Evolutionary conservation across 306 rosid species (phyloP).

Genomic region (Quercus alba): DNA sequence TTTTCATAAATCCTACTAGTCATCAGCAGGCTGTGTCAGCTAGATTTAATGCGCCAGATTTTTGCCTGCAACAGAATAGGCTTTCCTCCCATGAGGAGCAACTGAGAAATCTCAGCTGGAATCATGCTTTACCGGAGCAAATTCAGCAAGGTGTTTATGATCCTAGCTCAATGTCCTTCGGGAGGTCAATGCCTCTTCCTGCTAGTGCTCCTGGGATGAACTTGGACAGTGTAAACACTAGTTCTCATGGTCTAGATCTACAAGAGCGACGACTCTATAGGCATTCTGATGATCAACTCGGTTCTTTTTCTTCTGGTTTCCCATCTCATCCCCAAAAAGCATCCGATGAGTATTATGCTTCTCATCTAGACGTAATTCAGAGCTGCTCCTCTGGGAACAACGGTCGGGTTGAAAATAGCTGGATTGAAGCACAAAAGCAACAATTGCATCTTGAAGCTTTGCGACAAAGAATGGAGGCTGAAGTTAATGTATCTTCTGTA

Average conservation of each 20-base stretch:
- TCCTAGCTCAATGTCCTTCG: conserved; percentile 46
- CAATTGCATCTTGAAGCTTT: conserved; percentile 45
- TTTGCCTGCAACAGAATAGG: conserved; percentile 53
- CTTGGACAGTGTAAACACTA: conserved; percentile 20
- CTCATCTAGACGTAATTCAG: conserved; percentile 35
- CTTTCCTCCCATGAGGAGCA: conserved; percentile 56
- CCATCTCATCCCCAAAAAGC: conserved; percentile 30
- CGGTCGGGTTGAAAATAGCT: conserved; percentile 44
- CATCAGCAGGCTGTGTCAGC: conserved; percentile 45
- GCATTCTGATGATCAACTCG: conserved; percentile 37
- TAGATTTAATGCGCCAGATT: conserved; percentile 51
- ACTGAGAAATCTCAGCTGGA: conserved; percentile 51
- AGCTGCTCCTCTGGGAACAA: conserved; percentile 39
- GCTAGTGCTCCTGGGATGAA: conserved; percentile 24
- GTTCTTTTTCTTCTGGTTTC: conserved; percentile 26
- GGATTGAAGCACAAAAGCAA: conserved; percentile 36
- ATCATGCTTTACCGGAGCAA: conserved; percentile 34
- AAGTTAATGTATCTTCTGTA: conserved; percentile 23
- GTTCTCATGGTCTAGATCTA: conserved; percentile 41
- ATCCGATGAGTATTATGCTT: conserved; percentile 45
- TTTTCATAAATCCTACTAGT: conserved; percentile 46
- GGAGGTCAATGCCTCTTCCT: conserved; percentile 53
- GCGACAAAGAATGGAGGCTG: conserved; percentile 43
- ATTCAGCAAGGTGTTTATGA: conserved; percentile 52
- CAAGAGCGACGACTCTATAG: conserved; percentile 36